phyloP scores from a whole-genome alignment of 306 rosid species.

The Dryas alaskensis region DNA sequence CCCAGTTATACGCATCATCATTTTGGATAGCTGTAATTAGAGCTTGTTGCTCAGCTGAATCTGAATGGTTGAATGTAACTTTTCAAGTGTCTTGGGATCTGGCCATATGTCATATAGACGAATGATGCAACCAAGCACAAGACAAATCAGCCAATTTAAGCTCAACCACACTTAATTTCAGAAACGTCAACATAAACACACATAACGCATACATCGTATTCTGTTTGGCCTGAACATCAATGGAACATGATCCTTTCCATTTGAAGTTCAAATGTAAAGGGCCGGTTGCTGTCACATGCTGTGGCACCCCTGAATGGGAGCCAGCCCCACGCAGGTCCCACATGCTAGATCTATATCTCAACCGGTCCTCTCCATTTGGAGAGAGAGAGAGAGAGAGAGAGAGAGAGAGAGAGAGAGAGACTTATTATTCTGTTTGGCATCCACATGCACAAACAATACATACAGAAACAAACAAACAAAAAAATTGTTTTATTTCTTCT shows the following conservation, averaged over 20 bases:
- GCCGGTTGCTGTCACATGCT: background rate
- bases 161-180: background rate
- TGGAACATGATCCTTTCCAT: background rate
- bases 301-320: background rate
- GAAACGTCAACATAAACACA: background rate
- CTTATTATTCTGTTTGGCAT: too few species aligned
- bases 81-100: constrained; percentile 68
- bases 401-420: too few species aligned
- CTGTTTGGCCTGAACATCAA: background rate
- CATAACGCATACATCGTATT: background rate
- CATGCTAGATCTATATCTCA: background rate
- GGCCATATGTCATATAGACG: constrained; percentile 7
- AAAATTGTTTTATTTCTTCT: background rate
- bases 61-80: constrained; percentile 77
- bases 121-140: constrained; percentile 4
- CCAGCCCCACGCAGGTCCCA: background rate
- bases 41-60: constrained; percentile 89
- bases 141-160: background rate
- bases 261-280: background rate
- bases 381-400: too few species aligned
- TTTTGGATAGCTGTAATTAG: constrained; percentile 70
- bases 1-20: constrained; percentile 91
- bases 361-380: background rate
- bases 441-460: background rate
- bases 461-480: background rate